phyloP scores from a whole-genome alignment of 108 stramenopile species.

The Chaetoceros tenuissimus region DNA sequence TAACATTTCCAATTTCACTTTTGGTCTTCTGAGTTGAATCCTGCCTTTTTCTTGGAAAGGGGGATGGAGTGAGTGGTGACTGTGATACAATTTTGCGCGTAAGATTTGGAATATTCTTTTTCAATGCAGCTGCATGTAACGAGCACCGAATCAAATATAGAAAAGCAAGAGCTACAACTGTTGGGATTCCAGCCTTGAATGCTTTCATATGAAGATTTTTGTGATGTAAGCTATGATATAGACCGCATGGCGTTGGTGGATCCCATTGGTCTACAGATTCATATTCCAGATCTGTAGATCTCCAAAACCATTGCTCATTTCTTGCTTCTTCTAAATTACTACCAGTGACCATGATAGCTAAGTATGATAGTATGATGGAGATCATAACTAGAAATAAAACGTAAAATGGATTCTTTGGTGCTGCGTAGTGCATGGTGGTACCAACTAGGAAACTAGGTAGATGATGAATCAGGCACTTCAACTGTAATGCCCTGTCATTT shows the following conservation, averaged over 20 bases:
- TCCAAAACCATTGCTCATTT: constrained; percentile 51
- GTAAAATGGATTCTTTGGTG: constrained; percentile 47
- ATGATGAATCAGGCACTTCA: constrained; percentile 34
- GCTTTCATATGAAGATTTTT: constrained; percentile 26
- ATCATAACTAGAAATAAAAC: constrained; percentile 30
- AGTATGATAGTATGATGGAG: constrained; percentile 39
- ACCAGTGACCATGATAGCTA: constrained; percentile 27
- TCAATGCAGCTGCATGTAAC: constrained; percentile 41
- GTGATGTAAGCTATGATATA: background rate
- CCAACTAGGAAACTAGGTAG: constrained; percentile 42
- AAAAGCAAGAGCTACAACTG: constrained; percentile 31
- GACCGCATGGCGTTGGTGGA: constrained; percentile 18
- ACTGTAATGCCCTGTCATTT: constrained; percentile 17
- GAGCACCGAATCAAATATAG: constrained; percentile 36
- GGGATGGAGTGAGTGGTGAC: background rate
- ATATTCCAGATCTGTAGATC: constrained; percentile 40
- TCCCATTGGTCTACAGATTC: constrained; percentile 10
- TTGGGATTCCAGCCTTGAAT: constrained; percentile 21
- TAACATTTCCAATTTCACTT: constrained; percentile 13
- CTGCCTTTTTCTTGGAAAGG: background rate
- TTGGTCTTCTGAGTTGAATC: background rate
- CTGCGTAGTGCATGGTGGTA: constrained; percentile 31
- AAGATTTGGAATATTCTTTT: constrained; percentile 29
- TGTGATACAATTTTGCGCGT: constrained; percentile 8
- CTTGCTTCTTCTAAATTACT: constrained; percentile 38